Evolutionary conservation across 371 early-diverging fungal genomes (phyloP), one percentile per base, ranked within the genome.

Genomic region (Mortierella polycephala): DNA sequence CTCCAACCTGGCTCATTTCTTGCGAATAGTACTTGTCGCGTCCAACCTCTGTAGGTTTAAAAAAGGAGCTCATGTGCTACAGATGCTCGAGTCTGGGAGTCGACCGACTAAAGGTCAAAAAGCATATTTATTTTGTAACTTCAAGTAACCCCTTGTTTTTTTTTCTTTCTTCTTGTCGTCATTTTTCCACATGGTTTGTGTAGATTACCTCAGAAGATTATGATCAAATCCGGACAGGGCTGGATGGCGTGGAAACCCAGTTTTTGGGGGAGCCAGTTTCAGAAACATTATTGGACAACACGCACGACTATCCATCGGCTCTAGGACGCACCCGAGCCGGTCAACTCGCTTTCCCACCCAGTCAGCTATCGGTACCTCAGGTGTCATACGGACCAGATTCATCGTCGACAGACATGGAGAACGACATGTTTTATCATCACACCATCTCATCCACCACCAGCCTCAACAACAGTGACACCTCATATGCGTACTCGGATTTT

Each of bases 161-260:
- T 42, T 62, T 53, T 37, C 18, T 11, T 13, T 7, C 39, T 42
- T 41, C 23, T 51, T n/a, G n/a, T n/a, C 37, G 16, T n/a, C 42
- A 30, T 54, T 45, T 8, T 37, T 20, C 47, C 50, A 57, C 5
- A 37, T 14, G 9, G 39, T 30, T 7, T n/a, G 1, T 21, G 51
- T 57, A 76, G 76, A 76, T 76, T 23, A 76, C 76, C 18, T 76
- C 76, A n/a, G 76, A 76, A 56, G 76, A 76, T 23, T 76, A 76
- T 56, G 76, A 70, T 40, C 71, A 76, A 51, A 76, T 76, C 51
- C 66, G 71, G 60, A 67, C 71, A 1, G 76, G 76, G 54, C 54
- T 76, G 44, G 76, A 76, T 56, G 71, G 71, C 14, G 76, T 76
- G 11, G 76, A 76, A 55, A 71, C 60, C 16, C 76, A 76, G 57